Base-by-base conservation (phyloP, 1,284 basidiomycete species). In the Testicularia cyperi region DNA sequence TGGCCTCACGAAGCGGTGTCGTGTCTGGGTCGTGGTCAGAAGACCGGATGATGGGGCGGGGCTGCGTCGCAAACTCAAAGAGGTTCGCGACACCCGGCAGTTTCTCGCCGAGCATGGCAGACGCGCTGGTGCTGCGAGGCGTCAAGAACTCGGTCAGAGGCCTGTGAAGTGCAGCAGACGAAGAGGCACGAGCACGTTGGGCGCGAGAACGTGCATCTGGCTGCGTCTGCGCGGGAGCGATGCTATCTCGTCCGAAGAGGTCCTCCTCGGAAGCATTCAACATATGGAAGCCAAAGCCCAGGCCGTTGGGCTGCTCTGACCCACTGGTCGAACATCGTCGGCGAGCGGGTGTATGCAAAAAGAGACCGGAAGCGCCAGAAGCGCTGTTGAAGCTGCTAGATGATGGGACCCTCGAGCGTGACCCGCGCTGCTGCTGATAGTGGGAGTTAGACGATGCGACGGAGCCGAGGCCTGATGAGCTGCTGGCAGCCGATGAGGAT, bases 1-100 rank as follows among this genome's bases (percentile, higher is more conserved):
- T 64, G 23, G 28, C 21, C 20, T 61, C 65, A 27, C 56, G 48
- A 19, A 49, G 35, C 26, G 54, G 44, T 7, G 44, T 53, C 3
- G 40, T 39, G 10, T 54, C 53, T 4, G 42, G 13, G n/a, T 47
- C 40, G 16, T 38, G 40, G 21, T 55, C 47, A 22, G 38, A 16
- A 15, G 54, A 23, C 6, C 46, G 54, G n/a, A 53, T 55, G 29
- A 45, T 31, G 7, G 61, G 60, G 13, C 61, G 54, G 10, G 61
- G 61, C 16, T 54, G 57, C 8, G 52, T 61, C 1, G 63, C 63
- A n/a, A 65, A 65, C 9, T 61, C 57, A 24, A 65, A 65, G n/a
- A 65, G 45, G 14, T 61, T 65, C 21, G 63, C 63, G 8, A 48
- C 51, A 10, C 63, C 57, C 3, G 48, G 49, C 10, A 65, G 38